phyloP scores from a whole-genome alignment of 2,329 filamentous ascomycete genomes.

The Cercospora nicotianae region DNA sequence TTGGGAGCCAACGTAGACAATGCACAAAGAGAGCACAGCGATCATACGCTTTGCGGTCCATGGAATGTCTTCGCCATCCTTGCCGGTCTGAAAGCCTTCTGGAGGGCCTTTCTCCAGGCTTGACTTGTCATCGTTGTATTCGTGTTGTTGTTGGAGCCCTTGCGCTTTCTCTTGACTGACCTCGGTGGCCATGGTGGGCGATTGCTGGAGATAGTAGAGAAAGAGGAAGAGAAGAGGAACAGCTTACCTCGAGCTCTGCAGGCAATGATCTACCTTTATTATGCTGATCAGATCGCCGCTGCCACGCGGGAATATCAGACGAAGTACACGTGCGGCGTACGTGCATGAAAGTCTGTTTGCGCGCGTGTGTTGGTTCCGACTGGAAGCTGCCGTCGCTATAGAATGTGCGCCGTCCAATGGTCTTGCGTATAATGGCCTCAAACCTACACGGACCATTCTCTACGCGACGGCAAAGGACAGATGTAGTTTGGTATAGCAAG shows the following conservation, averaged over 20 bases:
- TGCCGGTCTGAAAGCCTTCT: slow-evolving; percentile 17
- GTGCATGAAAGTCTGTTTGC: slow-evolving; percentile 3
- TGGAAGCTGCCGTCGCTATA: slow-evolving; percentile 3
- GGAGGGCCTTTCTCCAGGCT: slow-evolving; percentile 23
- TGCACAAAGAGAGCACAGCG: slow-evolving; percentile 26
- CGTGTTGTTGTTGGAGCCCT: slow-evolving; percentile 7
- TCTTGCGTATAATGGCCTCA: background rate
- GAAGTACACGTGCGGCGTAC: slow-evolving; percentile 13
- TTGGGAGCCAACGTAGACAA: slow-evolving; percentile 29
- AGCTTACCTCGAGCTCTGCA: slow-evolving; percentile 9
- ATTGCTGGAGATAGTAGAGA: background rate
- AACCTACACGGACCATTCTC: background rate
- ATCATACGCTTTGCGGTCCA: slow-evolving; percentile 29
- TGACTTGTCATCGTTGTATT: slow-evolving; percentile 16
- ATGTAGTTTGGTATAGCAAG: slow-evolving; percentile 14
- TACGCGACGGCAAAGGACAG: slow-evolving; percentile 16
- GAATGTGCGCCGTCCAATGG: slow-evolving; percentile 3
- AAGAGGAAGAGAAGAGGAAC: slow-evolving; percentile 5
- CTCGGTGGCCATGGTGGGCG: slow-evolving; percentile 13
- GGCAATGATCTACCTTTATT: slow-evolving; percentile 10
- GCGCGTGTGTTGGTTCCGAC: background rate
- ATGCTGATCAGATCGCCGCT: slow-evolving; percentile 17
- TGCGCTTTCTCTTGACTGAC: slow-evolving; percentile 13
- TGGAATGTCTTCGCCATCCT: slow-evolving; percentile 23
- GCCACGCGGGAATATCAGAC: slow-evolving; percentile 19